Percentiles rank a stretch among this genome's conserved stretches.
Conservation (phyloP, 352 stramenopile genomes). For the Phytophthora fragariae region DNA sequence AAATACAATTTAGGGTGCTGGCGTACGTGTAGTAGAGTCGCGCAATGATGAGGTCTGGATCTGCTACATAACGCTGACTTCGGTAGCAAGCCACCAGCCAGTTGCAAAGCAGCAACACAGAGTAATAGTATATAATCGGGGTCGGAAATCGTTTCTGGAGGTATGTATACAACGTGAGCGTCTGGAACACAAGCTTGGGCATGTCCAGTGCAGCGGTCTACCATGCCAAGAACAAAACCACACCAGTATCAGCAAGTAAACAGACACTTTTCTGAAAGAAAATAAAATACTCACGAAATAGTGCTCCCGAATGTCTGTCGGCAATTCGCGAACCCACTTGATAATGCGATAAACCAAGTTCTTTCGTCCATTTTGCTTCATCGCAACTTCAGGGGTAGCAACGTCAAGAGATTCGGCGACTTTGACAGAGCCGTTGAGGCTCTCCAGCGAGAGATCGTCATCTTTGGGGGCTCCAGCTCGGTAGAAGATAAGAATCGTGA, state of each 20-base stretch:
- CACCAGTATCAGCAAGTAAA: neutral
- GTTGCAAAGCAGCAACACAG: conserved; percentile 43
- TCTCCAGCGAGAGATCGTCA: neutral
- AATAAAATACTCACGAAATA: conserved; percentile 26
- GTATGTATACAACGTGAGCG: conserved; percentile 46
- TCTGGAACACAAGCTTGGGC: conserved; percentile 60
- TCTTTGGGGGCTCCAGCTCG: neutral
- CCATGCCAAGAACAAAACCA: neutral
- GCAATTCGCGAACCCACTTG: conserved; percentile 16
- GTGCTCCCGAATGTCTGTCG: conserved; percentile 30
- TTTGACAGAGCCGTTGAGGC: neutral
- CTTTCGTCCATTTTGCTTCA: neutral
- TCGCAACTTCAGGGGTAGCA: neutral
- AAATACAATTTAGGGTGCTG: neutral
- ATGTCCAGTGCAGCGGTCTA: conserved; percentile 51
- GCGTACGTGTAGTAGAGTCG: conserved; percentile 22
- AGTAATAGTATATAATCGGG: conserved; percentile 51
- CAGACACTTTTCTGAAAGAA: conserved; percentile 1
- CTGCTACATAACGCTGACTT: conserved; percentile 40
- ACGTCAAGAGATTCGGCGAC: neutral
- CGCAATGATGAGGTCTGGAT: conserved; percentile 38
- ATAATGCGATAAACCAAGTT: neutral
- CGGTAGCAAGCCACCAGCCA: conserved; percentile 55
- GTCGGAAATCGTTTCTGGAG: conserved; percentile 49
- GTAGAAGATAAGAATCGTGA: conserved; percentile 40